Base-by-base conservation (phyloP, 148 eudicot species). In the Cornus suecica region DNA sequence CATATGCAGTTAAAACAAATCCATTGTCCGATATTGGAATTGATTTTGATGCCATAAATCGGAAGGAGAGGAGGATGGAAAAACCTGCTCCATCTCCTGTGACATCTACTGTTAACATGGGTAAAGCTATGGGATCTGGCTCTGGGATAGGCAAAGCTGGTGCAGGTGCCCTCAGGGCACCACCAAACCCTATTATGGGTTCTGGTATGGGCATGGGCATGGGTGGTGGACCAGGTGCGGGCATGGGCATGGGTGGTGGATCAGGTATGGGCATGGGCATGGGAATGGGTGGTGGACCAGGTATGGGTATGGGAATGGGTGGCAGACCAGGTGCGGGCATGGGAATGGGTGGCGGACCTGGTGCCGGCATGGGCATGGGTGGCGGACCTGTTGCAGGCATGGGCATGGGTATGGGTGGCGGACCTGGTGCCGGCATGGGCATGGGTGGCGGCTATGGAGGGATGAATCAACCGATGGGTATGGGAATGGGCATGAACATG, bases 121-220 rank as follows among this genome's bases (percentile, higher is more conserved):
- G 99, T 20, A 92, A 95, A 82, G 99, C 99, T 66, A 94, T 94
- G 99, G 99, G 99, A 73, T 90, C 97, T 31, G 99, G 99, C 73
- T 76, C 97, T 77, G 97, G 97, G 74, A 89, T 92, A 14, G 99
- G 99, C 15, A 96, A 97, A 76, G 90, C 96, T 62, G 89, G 92
- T 79, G 89, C 87, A 10, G 75, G 90, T 76, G 88, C 88, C 70
- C 69, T 87, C 61, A 86, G 95, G 86, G 82, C 94, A 74, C 64
- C 81, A 37, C 73, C 82, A 26, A 89, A 87, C 78, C 79, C 92
- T 26, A 85, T 89, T 91, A 72, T 83, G 78, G 87, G 83, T 77
- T 29, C 93, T 3, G 87, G 89, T 25, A 87, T 88, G 83, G 86
- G 86, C 2, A 68, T 78, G 77, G 84, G 86, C 23, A 73, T 74